Evolutionary conservation across 495 filamentous ascomycete genomes (phyloP).

Genomic region (Hyaloscypha variabilis): DNA sequence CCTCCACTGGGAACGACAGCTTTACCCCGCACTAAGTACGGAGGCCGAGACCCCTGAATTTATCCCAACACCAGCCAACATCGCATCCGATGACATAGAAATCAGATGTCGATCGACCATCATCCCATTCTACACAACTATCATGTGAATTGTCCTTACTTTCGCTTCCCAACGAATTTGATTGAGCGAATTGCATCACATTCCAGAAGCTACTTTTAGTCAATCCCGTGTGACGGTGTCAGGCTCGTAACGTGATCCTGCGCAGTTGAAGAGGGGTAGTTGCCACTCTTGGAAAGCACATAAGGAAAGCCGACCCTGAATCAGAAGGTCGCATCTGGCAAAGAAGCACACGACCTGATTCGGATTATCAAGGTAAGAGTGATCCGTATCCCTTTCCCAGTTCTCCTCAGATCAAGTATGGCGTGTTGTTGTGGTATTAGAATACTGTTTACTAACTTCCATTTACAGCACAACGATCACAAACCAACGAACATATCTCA

Average conservation of each 20-base stretch:
- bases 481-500: background rate
- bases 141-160: background rate
- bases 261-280: background rate
- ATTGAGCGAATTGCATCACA: background rate
- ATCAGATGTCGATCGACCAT: background rate
- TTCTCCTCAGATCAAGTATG: background rate
- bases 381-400: background rate
- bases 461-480: background rate
- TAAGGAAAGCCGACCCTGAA: background rate
- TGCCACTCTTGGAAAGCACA: background rate
- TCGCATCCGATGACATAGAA: background rate
- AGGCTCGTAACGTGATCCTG: background rate
- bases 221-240: background rate
- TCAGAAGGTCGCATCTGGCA: background rate
- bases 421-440: background rate
- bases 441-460: background rate
- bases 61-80: background rate
- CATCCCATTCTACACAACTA: background rate
- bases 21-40: conserved; percentile 14
- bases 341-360: background rate
- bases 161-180: background rate
- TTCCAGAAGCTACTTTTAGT: background rate
- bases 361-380: background rate
- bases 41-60: background rate
- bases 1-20: conserved; percentile 2